Evolutionary conservation across 2,329 filamentous ascomycete genomes (phyloP).

Genomic region (Endoconidiophora laricicola): DNA sequence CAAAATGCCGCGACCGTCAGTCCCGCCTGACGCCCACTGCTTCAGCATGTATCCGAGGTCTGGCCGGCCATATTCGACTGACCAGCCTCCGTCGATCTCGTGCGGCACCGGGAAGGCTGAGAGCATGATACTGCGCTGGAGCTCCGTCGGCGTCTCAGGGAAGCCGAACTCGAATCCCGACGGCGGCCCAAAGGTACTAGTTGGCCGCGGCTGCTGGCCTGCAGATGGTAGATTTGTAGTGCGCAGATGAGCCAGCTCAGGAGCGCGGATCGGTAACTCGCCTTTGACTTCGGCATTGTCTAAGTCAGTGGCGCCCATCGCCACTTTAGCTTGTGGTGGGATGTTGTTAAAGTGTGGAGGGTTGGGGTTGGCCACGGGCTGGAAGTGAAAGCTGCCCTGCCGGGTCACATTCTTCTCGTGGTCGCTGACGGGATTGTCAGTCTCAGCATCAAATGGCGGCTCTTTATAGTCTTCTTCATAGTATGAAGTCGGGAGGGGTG

Average conservation of each 20-base stretch:
- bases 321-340: constrained; percentile 22
- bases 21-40: constrained; percentile 59
- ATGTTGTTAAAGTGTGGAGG: constrained; percentile 43
- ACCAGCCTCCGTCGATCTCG: constrained; percentile 65
- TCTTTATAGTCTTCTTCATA: constrained; percentile 6
- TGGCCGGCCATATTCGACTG: constrained; percentile 79
- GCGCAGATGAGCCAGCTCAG: constrained; percentile 42
- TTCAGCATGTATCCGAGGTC: constrained; percentile 76
- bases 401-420: background rate
- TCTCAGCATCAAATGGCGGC: background rate
- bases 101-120: constrained; percentile 65
- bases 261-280: constrained; percentile 24
- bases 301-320: background rate
- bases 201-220: constrained; percentile 26
- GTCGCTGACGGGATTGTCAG: background rate
- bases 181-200: constrained; percentile 40
- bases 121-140: constrained; percentile 78
- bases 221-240: constrained; percentile 24
- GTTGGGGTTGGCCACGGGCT: constrained; percentile 31
- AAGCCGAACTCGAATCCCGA: constrained; percentile 66
- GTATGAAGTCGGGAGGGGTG: constrained; percentile 16
- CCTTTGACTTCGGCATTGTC: constrained; percentile 15
- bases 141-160: constrained; percentile 66
- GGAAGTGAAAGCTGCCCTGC: constrained; percentile 41
- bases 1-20: constrained; percentile 50